These are phyloP conservation scores for Aristolochia contorta DNA, from an alignment of 164 flowering plant species.

Conservation along the genomic window DNA sequence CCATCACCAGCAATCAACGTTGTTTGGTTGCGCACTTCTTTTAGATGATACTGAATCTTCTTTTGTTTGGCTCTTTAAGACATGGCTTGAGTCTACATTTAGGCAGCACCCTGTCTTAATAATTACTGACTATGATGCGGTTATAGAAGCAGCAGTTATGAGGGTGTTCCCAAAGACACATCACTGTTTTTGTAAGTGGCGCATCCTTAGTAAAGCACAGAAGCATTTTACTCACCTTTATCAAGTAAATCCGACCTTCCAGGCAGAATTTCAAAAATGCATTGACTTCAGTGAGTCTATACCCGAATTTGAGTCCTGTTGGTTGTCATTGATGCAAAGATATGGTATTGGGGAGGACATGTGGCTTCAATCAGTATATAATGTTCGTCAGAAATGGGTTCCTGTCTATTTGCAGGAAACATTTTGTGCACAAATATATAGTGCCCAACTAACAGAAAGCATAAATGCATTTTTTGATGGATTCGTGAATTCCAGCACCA, in stretches of 20 bases:
- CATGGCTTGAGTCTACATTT: slow-evolving; percentile 34
- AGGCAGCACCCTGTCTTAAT: slow-evolving; percentile 28
- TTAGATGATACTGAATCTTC: slow-evolving; percentile 31
- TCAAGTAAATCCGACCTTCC: slow-evolving; percentile 26
- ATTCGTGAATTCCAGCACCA: slow-evolving; percentile 58
- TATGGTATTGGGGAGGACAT: slow-evolving; percentile 45
- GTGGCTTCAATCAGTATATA: slow-evolving; percentile 49
- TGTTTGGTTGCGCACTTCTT: slow-evolving; percentile 44
- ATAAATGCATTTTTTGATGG: slow-evolving; percentile 58
- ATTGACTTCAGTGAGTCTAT: slow-evolving; percentile 28
- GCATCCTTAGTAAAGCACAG: slow-evolving; percentile 30
- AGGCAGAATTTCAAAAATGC: slow-evolving; percentile 36
- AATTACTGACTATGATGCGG: slow-evolving; percentile 33
- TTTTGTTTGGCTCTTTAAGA: slow-evolving; percentile 36
- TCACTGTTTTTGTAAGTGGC: slow-evolving; percentile 42
- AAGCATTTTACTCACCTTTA: slow-evolving; percentile 26
- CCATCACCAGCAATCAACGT: slow-evolving; percentile 36
- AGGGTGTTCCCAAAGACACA: slow-evolving; percentile 32
- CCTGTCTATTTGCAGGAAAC: slow-evolving; percentile 52
- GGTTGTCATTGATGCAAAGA: slow-evolving; percentile 44
- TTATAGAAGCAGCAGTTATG: slow-evolving; percentile 22
- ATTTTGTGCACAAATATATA: slow-evolving; percentile 48
- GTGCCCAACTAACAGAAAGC: slow-evolving; percentile 26
- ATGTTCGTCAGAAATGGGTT: slow-evolving; percentile 47
- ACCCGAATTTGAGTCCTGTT: slow-evolving; percentile 57